phyloP scores from a whole-genome alignment of 495 filamentous ascomycete species.

The Aspergillus taichungensis region DNA sequence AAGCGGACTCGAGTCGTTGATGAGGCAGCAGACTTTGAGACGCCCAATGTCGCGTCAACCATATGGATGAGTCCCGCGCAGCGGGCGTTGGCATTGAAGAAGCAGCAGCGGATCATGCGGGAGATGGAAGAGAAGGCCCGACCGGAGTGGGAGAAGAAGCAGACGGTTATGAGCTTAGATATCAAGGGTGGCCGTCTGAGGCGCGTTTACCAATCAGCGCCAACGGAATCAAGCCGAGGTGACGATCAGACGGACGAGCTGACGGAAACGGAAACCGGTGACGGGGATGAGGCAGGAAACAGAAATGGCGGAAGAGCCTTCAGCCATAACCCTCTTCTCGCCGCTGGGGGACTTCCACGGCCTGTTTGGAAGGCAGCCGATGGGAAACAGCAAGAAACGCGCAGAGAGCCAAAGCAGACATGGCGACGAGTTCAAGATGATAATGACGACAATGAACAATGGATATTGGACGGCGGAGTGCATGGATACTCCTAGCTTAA shows the following conservation, averaged over 20 bases:
- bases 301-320: conserved; percentile 51
- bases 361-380: conserved; percentile 62
- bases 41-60: conserved; percentile 53
- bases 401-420: conserved; percentile 40
- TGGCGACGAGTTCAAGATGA: conserved; percentile 94
- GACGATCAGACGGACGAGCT: conserved; percentile 27
- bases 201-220: conserved; percentile 53
- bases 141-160: conserved; percentile 90
- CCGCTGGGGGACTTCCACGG: conserved; percentile 59
- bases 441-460: conserved; percentile 79
- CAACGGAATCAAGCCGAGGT: conserved; percentile 15
- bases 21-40: conserved; percentile 90
- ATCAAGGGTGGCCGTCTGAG: conserved; percentile 68
- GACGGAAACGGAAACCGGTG: conserved; percentile 22
- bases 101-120: conserved; percentile 77
- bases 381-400: conserved; percentile 31
- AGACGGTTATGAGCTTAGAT: conserved; percentile 80
- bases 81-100: conserved; percentile 76
- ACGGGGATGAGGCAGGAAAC: conserved; percentile 7
- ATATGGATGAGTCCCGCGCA: conserved; percentile 88
- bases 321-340: conserved; percentile 73
- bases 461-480: conserved; percentile 79
- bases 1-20: conserved; percentile 81
- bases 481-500: conserved; percentile 40
- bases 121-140: conserved; percentile 86